Evolutionary conservation across 176 grass and related monocot genomes (phyloP), one percentile per base, ranked within the genome.

Genomic region (Musa beccarii): DNA sequence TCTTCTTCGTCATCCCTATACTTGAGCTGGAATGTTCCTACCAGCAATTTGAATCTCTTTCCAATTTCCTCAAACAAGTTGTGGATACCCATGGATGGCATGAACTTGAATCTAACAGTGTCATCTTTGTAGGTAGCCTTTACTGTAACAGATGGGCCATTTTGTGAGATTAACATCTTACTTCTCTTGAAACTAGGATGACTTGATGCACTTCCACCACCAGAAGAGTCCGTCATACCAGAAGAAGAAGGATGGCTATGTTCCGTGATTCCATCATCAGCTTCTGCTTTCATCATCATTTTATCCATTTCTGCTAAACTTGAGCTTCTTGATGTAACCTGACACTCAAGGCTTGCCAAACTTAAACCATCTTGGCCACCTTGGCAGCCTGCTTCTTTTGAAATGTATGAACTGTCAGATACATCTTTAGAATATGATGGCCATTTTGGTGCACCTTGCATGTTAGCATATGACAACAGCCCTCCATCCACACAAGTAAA

Each of bases 1-100:
- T 91, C 89, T 23, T 76, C 89, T 66, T 88, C 89, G 68, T 88
- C 83, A 49, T 92, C 89, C 54, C 68, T 81, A 74, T 86, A 88
- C 72, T 88, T 92, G 52, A 92, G 81, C 63, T 83, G 89, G 80
- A 92, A 83, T 49, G 61, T 11, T 1, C 77, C 74, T 14, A 72
- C 53, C 53, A 62, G 71, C 16, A 88, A 66, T 51, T 88, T 92
- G 80, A 92, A 65, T 75, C 89, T 79, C 56, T 72, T 88, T 12
- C 59, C 66, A 1, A 88, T 75, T 76, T 92, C 85, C 64, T 73
- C 64, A 3, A 78, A 64, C 76, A 92, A 55, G 22, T 85, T 14
- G 51, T 71, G 14, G 51, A 71, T 83, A 72, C 79, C 81, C 69
- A 70, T 72, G 51, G 65, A 81, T 51, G 89, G 80, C 20, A 72